Conservation (phyloP, 2,329 filamentous ascomycete species). For the Fusarium dlaminii region DNA sequence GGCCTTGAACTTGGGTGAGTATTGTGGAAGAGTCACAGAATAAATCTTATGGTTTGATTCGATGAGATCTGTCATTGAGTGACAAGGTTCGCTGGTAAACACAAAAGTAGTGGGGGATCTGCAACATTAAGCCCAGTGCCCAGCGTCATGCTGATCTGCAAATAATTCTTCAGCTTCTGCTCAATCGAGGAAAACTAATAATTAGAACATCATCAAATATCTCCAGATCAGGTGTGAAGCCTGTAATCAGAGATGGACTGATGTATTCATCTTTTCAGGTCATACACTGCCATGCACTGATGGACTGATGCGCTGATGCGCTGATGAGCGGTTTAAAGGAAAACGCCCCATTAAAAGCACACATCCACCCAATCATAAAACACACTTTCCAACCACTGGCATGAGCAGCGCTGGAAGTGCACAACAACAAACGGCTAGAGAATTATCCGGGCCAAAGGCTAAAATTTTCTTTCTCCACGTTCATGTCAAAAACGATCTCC, state of each 20-base stretch:
- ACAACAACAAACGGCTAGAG: neutral
- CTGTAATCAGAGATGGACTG: neutral
- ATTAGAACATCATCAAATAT: accelerated
- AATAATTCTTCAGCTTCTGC: accelerated
- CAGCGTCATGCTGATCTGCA: no score
- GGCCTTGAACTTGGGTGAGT: accelerated
- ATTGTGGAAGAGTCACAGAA: accelerated
- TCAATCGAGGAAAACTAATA: no score
- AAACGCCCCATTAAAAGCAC: neutral
- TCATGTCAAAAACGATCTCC: neutral
- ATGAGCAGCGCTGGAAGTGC: neutral
- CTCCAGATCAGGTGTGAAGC: neutral
- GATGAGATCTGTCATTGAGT: neutral
- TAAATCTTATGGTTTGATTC: accelerated
- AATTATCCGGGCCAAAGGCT: neutral
- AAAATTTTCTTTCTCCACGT: neutral
- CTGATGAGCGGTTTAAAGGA: neutral
- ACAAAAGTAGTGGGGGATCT: neutral
- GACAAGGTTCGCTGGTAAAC: neutral
- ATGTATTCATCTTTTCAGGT: neutral
- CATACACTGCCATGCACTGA: neutral
- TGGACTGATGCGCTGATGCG: neutral
- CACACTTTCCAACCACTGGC: neutral
- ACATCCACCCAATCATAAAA: neutral
- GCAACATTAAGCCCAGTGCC: neutral